Evolutionary conservation across 441 rosid genomes (phyloP).

Genomic region (Geranium incanum): DNA sequence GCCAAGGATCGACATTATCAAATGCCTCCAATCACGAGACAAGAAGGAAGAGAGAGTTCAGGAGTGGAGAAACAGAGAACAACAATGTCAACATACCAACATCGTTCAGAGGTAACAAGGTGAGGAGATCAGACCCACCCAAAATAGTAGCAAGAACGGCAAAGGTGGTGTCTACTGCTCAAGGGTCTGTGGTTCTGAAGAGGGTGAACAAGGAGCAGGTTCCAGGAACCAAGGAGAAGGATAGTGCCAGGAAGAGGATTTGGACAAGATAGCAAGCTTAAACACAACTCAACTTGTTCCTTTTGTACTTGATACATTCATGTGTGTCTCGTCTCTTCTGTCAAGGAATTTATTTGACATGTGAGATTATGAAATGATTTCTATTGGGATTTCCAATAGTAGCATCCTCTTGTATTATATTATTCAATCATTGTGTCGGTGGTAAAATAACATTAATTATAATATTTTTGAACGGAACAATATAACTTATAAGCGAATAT

Average conservation of each 20-base stretch:
- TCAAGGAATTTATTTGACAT: too few relatives aligned
- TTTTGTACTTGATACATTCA: too few relatives aligned
- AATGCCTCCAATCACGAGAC: constrained; percentile 18
- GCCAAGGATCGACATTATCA: constrained; percentile 33
- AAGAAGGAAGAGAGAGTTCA: constrained; percentile 63
- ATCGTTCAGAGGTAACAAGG: constrained; percentile 42
- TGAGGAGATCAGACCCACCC: constrained; percentile 77
- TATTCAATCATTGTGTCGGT: too few relatives aligned
- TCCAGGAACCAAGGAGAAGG: constrained; percentile 44
- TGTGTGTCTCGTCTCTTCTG: too few relatives aligned
- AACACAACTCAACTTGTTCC: neutral
- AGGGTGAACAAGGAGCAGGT: constrained; percentile 42
- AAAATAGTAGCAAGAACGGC: constrained; percentile 30
- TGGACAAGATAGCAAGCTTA: constrained; percentile 47
- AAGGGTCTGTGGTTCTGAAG: constrained; percentile 36
- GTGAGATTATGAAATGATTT: too few relatives aligned
- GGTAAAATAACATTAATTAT: too few relatives aligned
- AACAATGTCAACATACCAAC: constrained; percentile 21
- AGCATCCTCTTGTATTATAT: neutral
- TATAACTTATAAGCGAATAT: too few relatives aligned
- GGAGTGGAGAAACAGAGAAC: constrained; percentile 76
- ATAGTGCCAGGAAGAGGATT: constrained; percentile 26
- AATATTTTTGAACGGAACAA: too few relatives aligned
- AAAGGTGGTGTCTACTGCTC: constrained; percentile 42
- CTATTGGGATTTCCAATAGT: too few relatives aligned